Evolutionary conservation across 306 rosid species (phyloP).

Genomic region (Corylus americana): DNA sequence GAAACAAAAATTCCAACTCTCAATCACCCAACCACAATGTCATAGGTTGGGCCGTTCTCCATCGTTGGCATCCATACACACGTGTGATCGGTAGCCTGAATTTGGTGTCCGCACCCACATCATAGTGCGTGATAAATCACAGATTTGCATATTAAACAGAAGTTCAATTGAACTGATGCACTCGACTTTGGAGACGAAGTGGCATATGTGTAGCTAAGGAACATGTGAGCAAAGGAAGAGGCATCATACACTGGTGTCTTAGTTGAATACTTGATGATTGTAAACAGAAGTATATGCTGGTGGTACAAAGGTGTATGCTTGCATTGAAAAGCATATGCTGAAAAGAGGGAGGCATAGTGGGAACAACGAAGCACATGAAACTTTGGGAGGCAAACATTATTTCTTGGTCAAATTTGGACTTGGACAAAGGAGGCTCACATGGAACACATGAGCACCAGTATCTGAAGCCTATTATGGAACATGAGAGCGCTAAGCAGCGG

Average conservation of each 20-base stretch:
- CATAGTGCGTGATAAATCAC: too few relatives aligned
- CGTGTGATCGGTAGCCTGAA: too few relatives aligned
- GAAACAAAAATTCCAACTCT: too few relatives aligned
- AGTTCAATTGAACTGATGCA: too few relatives aligned
- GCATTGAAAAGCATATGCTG: background rate
- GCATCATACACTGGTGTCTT: background rate
- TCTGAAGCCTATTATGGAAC: background rate
- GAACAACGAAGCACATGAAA: background rate
- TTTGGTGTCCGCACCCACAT: too few relatives aligned
- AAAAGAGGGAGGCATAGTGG: background rate
- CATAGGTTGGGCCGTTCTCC: too few relatives aligned
- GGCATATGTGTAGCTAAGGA: too few relatives aligned
- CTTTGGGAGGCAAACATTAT: background rate
- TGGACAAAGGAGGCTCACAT: background rate
- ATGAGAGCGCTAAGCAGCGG: background rate
- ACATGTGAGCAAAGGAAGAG: background rate
- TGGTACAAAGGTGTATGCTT: too few relatives aligned
- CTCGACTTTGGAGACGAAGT: too few relatives aligned
- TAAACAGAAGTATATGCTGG: background rate
- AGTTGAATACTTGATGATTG: background rate
- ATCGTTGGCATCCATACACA: too few relatives aligned
- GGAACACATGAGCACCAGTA: background rate
- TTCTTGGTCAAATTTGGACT: background rate
- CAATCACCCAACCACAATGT: too few relatives aligned
- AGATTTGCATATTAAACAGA: too few relatives aligned